phyloP scores from a whole-genome alignment of 352 stramenopile species.

The Phytophthora boehmeriae region DNA sequence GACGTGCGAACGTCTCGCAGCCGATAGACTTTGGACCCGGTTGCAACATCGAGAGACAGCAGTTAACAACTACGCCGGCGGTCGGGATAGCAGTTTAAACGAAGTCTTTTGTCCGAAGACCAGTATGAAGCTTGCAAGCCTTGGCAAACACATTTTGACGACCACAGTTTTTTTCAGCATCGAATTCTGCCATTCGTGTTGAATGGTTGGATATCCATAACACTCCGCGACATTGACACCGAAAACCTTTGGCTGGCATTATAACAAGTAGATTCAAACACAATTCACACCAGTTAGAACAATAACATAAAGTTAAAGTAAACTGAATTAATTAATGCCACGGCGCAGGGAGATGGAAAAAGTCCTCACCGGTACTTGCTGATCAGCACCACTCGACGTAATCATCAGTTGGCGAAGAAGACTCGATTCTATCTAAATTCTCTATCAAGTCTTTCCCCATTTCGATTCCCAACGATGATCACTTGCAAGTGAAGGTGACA shows the following conservation, averaged over 20 bases:
- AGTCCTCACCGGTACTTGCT: constrained; percentile 16
- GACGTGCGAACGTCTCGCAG: constrained; percentile 37
- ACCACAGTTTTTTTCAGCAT: constrained; percentile 24
- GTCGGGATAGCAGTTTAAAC: constrained; percentile 14
- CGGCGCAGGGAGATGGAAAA: constrained; percentile 30
- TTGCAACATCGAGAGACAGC: constrained; percentile 42
- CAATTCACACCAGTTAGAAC: constrained; percentile 3
- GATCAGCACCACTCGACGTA: constrained; percentile 4
- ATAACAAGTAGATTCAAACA: constrained; percentile 2
- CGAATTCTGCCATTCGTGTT: constrained; percentile 28
- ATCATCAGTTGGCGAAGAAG: constrained; percentile 4
- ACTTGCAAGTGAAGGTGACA: constrained; percentile 8
- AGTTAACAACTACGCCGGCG: constrained; percentile 8
- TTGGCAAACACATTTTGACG: constrained; percentile 13
- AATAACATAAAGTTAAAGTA: constrained; percentile 8
- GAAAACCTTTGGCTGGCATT: constrained; percentile 29
- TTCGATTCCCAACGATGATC: constrained; percentile 2
- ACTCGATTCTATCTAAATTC: constrained; percentile 32
- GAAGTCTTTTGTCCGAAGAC: constrained; percentile 40
- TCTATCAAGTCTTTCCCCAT: constrained; percentile 28
- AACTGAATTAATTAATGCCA: constrained; percentile 43
- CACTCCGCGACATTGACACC: constrained; percentile 16
- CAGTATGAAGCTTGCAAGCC: constrained; percentile 46
- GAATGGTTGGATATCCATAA: constrained; percentile 29
- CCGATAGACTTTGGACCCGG: constrained; percentile 41